These are phyloP conservation scores for Imleria badia DNA, from an alignment of 768 basidiomycete genomes.

Conservation along the genomic window DNA sequence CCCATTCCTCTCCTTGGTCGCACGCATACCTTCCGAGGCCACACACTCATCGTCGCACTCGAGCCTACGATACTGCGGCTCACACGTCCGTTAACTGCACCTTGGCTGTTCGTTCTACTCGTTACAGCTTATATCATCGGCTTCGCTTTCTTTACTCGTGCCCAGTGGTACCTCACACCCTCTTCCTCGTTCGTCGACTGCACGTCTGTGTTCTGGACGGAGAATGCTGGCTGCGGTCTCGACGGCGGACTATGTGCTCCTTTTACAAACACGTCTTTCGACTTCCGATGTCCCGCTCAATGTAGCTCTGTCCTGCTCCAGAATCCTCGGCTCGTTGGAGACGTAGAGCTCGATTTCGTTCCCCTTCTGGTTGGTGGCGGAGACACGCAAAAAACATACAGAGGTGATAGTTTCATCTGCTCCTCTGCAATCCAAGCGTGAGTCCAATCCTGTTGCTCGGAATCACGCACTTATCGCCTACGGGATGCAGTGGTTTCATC, in stretches of 20 bases:
- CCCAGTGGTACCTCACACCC: constrained; percentile 71
- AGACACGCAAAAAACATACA: constrained; percentile 66
- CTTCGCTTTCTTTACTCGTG: constrained; percentile 69
- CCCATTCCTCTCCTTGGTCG: constrained; percentile 56
- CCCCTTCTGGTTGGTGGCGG: constrained; percentile 88
- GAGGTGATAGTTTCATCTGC: constrained; percentile 85
- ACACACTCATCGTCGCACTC: constrained; percentile 43
- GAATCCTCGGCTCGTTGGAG: constrained; percentile 74
- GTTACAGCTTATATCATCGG: constrained; percentile 64
- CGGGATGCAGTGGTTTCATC: constrained; percentile 55
- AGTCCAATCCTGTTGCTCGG: constrained; percentile 27
- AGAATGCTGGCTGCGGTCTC: constrained; percentile 71
- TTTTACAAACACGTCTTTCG: constrained; percentile 57
- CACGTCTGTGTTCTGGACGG: constrained; percentile 68
- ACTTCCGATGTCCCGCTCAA: constrained; percentile 81
- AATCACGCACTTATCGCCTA: constrained; percentile 7
- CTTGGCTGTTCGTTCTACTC: constrained; percentile 56
- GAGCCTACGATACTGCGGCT: constrained; percentile 53
- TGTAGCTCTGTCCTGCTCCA: constrained; percentile 62
- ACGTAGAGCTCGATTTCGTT: constrained; percentile 59
- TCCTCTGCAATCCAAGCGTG: constrained; percentile 81
- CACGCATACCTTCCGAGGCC: constrained; percentile 39
- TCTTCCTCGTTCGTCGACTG: constrained; percentile 63
- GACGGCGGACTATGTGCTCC: constrained; percentile 66
- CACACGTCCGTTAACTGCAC: constrained; percentile 51